A percentile compares a stretch with the other conserved stretches of the same genome.
Conservation (phyloP, 768 basidiomycete species). For the Rhizopogon salebrosus region DNA sequence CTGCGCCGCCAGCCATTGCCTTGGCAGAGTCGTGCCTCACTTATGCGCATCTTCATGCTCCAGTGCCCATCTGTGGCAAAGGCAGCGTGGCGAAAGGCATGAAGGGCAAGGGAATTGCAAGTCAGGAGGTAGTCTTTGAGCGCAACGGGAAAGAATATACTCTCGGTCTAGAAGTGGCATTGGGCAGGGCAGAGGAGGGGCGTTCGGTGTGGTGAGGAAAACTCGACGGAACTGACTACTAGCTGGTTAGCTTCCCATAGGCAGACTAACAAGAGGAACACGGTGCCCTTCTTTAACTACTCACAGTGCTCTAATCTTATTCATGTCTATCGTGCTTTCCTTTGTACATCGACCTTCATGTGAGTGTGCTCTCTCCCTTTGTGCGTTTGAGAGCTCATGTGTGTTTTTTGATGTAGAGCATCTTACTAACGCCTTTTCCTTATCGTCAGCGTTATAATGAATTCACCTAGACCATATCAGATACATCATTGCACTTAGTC, state of each 20-base stretch:
- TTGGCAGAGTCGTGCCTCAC: slow-evolving; percentile 20
- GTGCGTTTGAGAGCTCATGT: not conserved
- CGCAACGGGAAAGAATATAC: slow-evolving; percentile 22
- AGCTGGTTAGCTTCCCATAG: too few relatives aligned
- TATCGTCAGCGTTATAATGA: not conserved
- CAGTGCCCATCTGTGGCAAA: slow-evolving; percentile 6
- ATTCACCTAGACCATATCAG: not conserved
- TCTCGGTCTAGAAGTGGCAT: slow-evolving; percentile 25
- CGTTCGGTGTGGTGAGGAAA: slow-evolving; percentile 23
- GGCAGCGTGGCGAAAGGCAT: not conserved
- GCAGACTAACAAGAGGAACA: not conserved
- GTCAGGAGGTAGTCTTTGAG: slow-evolving; percentile 21
- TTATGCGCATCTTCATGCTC: slow-evolving; percentile 23
- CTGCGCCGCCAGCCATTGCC: slow-evolving; percentile 11
- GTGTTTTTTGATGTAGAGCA: not conserved
- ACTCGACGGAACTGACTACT: too few relatives aligned
- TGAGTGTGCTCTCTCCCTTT: not conserved
- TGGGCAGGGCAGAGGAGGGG: slow-evolving; percentile 28
- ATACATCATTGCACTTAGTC: not conserved
- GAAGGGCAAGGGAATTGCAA: slow-evolving; percentile 4
- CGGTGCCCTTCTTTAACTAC: not conserved
- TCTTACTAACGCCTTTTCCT: not conserved
- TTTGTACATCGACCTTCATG: not conserved
- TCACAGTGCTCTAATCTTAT: not conserved
- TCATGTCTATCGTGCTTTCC: not conserved